Evolutionary conservation across 2,329 filamentous ascomycete species (phyloP).

Genomic region (Fusarium ambrosium): DNA sequence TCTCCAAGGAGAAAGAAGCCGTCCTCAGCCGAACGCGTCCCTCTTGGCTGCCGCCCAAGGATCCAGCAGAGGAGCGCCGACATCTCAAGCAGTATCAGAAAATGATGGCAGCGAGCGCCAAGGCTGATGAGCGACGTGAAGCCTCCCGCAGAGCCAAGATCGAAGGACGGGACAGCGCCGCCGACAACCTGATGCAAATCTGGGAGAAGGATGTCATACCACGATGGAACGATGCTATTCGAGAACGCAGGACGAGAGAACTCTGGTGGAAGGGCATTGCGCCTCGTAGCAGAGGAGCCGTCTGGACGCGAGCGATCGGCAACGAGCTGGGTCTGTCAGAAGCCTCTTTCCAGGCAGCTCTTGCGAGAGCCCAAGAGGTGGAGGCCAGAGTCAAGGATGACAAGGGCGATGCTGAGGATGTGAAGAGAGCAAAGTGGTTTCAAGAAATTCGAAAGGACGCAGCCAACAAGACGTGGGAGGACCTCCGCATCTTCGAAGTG

Average conservation of each 20-base stretch:
- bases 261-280: constrained; percentile 87
- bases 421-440: constrained; percentile 71
- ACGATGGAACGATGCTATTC: constrained; percentile 79
- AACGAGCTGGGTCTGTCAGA: constrained; percentile 79
- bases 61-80: constrained; percentile 89
- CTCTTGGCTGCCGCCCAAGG: constrained; percentile 88
- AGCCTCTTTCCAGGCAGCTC: constrained; percentile 77
- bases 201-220: constrained; percentile 85
- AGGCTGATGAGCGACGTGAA: constrained; percentile 72
- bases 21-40: constrained; percentile 84
- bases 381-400: constrained; percentile 68
- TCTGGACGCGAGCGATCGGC: constrained; percentile 80
- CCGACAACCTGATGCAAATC: constrained; percentile 68
- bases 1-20: constrained; percentile 89
- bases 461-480: constrained; percentile 74
- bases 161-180: constrained; percentile 67
- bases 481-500: constrained; percentile 79
- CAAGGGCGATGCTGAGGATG: constrained; percentile 66
- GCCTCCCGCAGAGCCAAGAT: constrained; percentile 65
- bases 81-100: constrained; percentile 88
- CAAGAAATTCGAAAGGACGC: constrained; percentile 75
- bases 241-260: constrained; percentile 77
- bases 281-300: constrained; percentile 75
- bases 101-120: constrained; percentile 78
- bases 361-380: constrained; percentile 74